Evolutionary conservation across 176 grass and related monocot species (phyloP).

Genomic region (Carex kokanica): DNA sequence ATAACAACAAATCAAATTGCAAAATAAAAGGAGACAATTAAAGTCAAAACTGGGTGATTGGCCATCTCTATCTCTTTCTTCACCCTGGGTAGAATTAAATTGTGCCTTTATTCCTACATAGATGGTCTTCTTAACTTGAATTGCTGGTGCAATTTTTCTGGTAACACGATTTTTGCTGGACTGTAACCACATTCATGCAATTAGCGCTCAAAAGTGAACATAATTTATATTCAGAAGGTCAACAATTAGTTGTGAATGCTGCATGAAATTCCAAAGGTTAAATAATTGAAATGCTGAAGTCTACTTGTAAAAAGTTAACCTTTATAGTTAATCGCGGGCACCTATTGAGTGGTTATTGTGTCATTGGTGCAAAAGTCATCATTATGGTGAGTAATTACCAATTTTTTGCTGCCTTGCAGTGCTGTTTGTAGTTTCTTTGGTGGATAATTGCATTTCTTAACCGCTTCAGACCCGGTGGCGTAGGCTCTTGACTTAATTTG

Average conservation of each 20-base stretch:
- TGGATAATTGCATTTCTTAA: slow-evolving; percentile 9
- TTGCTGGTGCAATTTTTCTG: background rate
- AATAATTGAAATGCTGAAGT: background rate
- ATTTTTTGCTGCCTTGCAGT: background rate
- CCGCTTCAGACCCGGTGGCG: background rate
- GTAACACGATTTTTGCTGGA: background rate
- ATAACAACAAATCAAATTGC: background rate
- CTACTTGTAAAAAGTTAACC: background rate
- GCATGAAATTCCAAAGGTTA: background rate
- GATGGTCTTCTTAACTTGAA: background rate
- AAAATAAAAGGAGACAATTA: background rate
- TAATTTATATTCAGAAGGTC: background rate
- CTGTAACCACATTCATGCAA: background rate
- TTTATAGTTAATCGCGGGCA: too few relatives aligned
- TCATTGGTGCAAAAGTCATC: background rate
- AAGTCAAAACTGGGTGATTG: background rate
- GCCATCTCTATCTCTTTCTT: background rate
- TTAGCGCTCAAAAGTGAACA: background rate
- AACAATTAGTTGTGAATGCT: background rate
- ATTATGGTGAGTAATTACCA: background rate
- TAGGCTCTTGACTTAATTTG: slow-evolving; percentile 16
- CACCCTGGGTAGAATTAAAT: background rate
- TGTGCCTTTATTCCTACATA: background rate
- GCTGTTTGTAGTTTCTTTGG: background rate
- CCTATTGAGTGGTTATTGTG: slow-evolving; percentile 8